Evolutionary conservation across 2,329 filamentous ascomycete genomes (phyloP), one percentile per base, ranked within the genome.

Genomic region (Tolypocladium ovalisporum): DNA sequence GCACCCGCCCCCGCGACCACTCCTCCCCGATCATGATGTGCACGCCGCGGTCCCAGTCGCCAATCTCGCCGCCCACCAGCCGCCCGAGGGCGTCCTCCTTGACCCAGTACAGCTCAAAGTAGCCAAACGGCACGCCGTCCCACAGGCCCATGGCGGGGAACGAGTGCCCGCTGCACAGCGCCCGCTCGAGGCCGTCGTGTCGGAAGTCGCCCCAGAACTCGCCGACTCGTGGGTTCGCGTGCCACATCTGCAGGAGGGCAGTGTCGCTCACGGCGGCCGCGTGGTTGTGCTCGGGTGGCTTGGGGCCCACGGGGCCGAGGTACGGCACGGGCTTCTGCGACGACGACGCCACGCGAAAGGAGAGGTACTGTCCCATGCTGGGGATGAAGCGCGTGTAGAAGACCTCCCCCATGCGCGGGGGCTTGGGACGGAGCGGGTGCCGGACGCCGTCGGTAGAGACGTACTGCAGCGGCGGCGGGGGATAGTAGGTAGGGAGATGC

Each of bases 71-170:
- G 0, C 85, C 79, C 4, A 95, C 72, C 62, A 90, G 79, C 53
- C 79, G 81, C 0, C 89, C 90, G 1, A 99, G 70, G 0, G 78
- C 75, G 67, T 97, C 94, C 69, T 99, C 94, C 67, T 96, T 96
- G 4, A 94, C 90, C 93, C 94, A 99, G 74, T 99, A 99, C 37
- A 99, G 81, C 75, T 99, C 94, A 68, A 99, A 97, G 70, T 95
- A 99, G 0, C 91, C 94, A 73, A 97, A 99, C 0, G 93, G 93
- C 59, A 93, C 87, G 13, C 90, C 92, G 64, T 97, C 90, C 89
- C 93, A 99, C 68, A 91, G 86, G 1, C 89, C 94, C 60, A 97
- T 93, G 0, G 87, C 90, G 0, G 94, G 94, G 71, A 97, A 96
- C 10, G 86, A 90, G 71, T 97, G 88, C 22, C 79, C 78, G 24